Conservation (phyloP, 2,329 filamentous ascomycete species). For the Colletotrichum magnum region DNA sequence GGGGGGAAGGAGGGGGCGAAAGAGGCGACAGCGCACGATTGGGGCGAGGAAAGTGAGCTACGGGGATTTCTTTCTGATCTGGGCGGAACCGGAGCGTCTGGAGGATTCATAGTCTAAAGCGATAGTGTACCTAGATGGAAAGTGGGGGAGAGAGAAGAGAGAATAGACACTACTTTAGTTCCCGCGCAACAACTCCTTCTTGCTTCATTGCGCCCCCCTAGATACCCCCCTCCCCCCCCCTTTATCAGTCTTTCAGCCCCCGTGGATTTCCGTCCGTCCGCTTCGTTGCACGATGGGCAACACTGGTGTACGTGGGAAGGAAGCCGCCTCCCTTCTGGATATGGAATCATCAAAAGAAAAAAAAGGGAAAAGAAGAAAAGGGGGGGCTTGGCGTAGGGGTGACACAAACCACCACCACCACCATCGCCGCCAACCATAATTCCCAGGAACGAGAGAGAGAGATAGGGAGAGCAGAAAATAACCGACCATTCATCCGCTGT, state of each 20-base stretch:
- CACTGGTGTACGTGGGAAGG: neutral
- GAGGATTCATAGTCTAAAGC: no score
- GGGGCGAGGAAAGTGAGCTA: neutral
- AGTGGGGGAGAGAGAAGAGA: neutral
- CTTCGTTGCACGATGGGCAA: neutral
- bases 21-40: neutral
- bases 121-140: neutral
- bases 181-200: slow-evolving; percentile 14
- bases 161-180: slow-evolving; percentile 15
- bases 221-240: neutral
- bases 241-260: neutral
- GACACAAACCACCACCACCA: neutral
- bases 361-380: neutral
- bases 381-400: slow-evolving; percentile 15
- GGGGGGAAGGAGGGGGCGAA: neutral
- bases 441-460: neutral
- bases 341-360: neutral
- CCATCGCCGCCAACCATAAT: no score
- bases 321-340: neutral
- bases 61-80: neutral
- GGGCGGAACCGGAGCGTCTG: neutral
- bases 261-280: neutral
- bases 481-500: slow-evolving; percentile 7
- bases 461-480: neutral
- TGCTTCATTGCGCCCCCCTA: neutral